Percentiles rank a stretch among this genome's conserved stretches.
These are phyloP conservation scores for Coemansia sp. DNA, from an alignment of 192 early-diverging fungal genomes.

Conservation along the genomic window DNA sequence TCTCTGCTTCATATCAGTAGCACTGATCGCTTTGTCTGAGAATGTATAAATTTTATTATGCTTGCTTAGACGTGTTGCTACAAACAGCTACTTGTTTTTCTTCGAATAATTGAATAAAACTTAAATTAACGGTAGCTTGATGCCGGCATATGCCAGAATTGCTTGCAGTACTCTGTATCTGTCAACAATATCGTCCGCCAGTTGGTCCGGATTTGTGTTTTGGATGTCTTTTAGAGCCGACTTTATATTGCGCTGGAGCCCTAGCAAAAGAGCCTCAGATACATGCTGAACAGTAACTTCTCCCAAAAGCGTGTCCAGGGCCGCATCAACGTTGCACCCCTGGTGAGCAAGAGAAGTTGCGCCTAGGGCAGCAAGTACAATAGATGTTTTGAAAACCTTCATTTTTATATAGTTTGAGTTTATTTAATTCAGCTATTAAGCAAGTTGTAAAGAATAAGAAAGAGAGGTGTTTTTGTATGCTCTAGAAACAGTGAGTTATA, in stretches of 20 bases:
- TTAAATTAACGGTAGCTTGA: conserved; percentile 22
- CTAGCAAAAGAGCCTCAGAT: conserved; percentile 22
- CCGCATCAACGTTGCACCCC: conserved; percentile 29
- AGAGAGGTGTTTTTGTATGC: background rate
- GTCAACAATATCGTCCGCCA: conserved; percentile 25
- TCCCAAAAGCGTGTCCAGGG: conserved; percentile 18
- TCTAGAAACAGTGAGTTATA: background rate
- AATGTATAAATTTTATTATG: too few relatives aligned
- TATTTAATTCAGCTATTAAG: too few relatives aligned
- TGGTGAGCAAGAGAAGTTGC: conserved; percentile 16
- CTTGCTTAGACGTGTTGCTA: too few relatives aligned
- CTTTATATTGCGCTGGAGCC: conserved; percentile 23
- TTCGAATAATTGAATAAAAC: background rate
- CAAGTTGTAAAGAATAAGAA: background rate
- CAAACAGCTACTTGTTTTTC: too few relatives aligned
- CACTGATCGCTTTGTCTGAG: too few relatives aligned
- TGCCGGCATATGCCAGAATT: conserved; percentile 17
- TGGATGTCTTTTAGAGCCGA: conserved; percentile 12
- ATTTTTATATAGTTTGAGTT: conserved; percentile 1
- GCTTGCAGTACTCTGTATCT: conserved; percentile 26
- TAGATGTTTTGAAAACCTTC: background rate
- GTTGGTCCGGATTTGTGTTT: conserved; percentile 7
- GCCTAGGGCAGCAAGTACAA: background rate
- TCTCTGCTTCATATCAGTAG: too few relatives aligned
- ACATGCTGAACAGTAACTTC: conserved; percentile 23